These are phyloP conservation scores for Aspergillus sp. DNA, from an alignment of 2,329 filamentous ascomycete genomes.

Conservation along the genomic window DNA sequence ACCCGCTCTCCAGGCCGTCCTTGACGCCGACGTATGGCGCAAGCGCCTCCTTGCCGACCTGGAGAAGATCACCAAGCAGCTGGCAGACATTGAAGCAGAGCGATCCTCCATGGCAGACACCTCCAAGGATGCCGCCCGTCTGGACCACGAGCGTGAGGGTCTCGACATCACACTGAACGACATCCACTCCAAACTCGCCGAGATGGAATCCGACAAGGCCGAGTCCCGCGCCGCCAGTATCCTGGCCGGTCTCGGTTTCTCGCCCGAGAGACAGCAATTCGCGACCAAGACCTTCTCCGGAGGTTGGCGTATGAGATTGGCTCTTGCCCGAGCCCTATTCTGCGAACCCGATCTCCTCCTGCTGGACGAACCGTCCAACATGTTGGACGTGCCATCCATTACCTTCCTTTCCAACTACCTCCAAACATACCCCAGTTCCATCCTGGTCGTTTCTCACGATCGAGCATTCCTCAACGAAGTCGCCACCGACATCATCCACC, in stretches of 20 bases:
- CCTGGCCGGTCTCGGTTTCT: slow-evolving; percentile 95
- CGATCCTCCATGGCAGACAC: slow-evolving; percentile 84
- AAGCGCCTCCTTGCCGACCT: slow-evolving; percentile 92
- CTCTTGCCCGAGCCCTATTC: slow-evolving; percentile 90
- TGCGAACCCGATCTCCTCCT: slow-evolving; percentile 95
- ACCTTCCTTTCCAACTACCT: slow-evolving; percentile 97
- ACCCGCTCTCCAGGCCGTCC: slow-evolving; percentile 86
- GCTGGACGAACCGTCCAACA: slow-evolving; percentile 74
- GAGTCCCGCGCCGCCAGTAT: slow-evolving; percentile 95
- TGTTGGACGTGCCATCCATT: slow-evolving; percentile 99
- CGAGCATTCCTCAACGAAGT: slow-evolving; percentile 98
- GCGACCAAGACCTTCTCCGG: slow-evolving; percentile 98
- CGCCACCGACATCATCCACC: slow-evolving; percentile 97
- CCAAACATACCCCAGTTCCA: slow-evolving; percentile 88
- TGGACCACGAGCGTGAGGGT: slow-evolving; percentile 86
- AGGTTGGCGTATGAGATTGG: slow-evolving; percentile 99
- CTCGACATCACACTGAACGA: slow-evolving; percentile 89
- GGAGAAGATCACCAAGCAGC: slow-evolving; percentile 75
- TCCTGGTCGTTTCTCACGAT: slow-evolving; percentile 98
- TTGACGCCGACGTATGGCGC: slow-evolving; percentile 97
- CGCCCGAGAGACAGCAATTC: slow-evolving; percentile 83
- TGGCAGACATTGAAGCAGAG: slow-evolving; percentile 76
- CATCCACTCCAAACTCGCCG: slow-evolving; percentile 84
- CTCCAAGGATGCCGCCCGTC: slow-evolving; percentile 78
- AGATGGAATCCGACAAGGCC: slow-evolving; percentile 99